phyloP scores from a whole-genome alignment of 495 filamentous ascomycete species.

The Podospora bellae-mahoneyi region DNA sequence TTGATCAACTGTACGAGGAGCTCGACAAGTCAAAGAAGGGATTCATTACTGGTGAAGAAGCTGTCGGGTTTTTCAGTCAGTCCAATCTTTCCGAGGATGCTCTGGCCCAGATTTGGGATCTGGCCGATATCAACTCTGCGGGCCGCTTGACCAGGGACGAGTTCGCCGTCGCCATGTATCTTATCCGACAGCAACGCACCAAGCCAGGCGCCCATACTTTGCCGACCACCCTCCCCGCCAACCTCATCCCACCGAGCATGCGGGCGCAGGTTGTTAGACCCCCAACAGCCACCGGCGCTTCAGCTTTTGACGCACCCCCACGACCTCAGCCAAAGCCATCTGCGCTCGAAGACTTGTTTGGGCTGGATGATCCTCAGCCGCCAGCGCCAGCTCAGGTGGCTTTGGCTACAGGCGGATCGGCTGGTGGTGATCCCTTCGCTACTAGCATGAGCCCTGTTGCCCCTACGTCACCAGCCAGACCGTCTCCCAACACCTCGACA shows the following conservation, averaged over 20 bases:
- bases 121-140: conserved; percentile 89
- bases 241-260: conserved; percentile 85
- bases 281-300: conserved; percentile 35
- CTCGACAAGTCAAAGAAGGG: conserved; percentile 77
- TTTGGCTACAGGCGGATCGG: conserved; percentile 70
- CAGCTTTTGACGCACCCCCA: conserved; percentile 42
- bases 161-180: conserved; percentile 96
- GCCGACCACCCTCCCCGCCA: conserved; percentile 71
- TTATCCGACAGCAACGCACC: conserved; percentile 82
- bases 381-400: conserved; percentile 55
- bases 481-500: conserved; percentile 47
- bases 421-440: conserved; percentile 56
- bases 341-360: conserved; percentile 87
- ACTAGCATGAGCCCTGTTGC: conserved; percentile 44
- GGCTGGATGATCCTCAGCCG: conserved; percentile 65
- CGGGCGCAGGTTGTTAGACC: conserved; percentile 60
- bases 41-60: conserved; percentile 86
- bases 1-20: conserved; percentile 77
- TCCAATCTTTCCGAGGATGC: conserved; percentile 85
- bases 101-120: conserved; percentile 95
- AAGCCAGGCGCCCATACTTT: conserved; percentile 60
- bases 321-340: conserved; percentile 55
- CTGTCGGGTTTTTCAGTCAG: conserved; percentile 91
- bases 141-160: conserved; percentile 82
- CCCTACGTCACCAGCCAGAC: conserved; percentile 52